A percentile compares a stretch with the other conserved stretches of the same genome.
These are phyloP conservation scores for Craterostigma plantagineum DNA, from an alignment of 257 asterid genomes.

Conservation along the genomic window DNA sequence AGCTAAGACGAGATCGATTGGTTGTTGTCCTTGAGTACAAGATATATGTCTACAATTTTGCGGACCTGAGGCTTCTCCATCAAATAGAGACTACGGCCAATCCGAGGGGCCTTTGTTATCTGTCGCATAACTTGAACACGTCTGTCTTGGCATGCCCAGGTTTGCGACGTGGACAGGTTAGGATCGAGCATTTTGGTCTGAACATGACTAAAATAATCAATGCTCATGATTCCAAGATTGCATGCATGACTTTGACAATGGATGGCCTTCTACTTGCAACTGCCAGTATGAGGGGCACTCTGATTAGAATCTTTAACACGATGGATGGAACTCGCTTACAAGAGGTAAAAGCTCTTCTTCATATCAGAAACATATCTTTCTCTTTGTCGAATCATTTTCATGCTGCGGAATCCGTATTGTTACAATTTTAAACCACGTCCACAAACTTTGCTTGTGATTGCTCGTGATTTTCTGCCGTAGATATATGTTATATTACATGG, in stretches of 20 bases:
- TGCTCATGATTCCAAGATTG: constrained; percentile 33
- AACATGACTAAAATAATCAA: constrained; percentile 20
- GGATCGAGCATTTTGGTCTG: constrained; percentile 22
- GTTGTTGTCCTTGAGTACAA: constrained; percentile 12
- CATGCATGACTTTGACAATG: constrained; percentile 22
- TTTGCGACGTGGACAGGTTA: constrained; percentile 26
- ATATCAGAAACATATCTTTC: too few species aligned
- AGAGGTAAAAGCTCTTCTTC: constrained; percentile 22
- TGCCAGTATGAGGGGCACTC: constrained; percentile 39
- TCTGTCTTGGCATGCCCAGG: constrained; percentile 12
- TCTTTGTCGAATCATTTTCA: too few species aligned
- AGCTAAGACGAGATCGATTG: constrained; percentile 10
- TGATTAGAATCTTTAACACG: constrained; percentile 30
- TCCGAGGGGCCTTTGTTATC: constrained; percentile 14
- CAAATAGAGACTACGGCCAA: constrained; percentile 15
- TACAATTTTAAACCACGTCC: too few species aligned
- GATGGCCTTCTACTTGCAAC: constrained; percentile 52
- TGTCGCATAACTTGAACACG: constrained; percentile 2
- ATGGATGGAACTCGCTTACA: constrained; percentile 32
- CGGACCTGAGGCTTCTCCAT: constrained; percentile 6
- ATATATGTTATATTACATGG: too few species aligned
- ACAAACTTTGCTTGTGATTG: too few species aligned
- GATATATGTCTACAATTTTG: constrained; percentile 9
- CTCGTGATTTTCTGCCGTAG: too few species aligned
- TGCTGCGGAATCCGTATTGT: too few species aligned